These are phyloP conservation scores for Clonostachys rosea DNA, from an alignment of 2,329 filamentous ascomycete genomes.

Conservation along the genomic window DNA sequence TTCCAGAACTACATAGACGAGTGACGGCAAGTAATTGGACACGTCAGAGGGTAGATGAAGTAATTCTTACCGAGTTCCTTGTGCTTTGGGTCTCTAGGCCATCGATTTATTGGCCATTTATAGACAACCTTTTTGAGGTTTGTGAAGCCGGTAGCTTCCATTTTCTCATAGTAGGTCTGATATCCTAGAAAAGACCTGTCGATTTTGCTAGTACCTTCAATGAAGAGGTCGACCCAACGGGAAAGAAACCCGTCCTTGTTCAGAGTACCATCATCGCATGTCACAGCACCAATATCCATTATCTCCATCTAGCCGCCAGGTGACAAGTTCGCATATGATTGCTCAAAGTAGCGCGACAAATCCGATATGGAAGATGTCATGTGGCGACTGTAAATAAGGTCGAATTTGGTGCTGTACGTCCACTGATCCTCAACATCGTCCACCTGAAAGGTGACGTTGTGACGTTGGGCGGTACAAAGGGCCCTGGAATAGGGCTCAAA, in stretches of 20 bases:
- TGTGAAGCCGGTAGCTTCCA: constrained; percentile 10
- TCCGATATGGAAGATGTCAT: constrained; percentile 19
- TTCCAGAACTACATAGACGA: background rate
- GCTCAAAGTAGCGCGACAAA: constrained; percentile 15
- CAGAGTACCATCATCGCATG: constrained; percentile 13
- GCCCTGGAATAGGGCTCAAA: constrained; percentile 23
- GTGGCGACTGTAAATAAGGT: constrained; percentile 25
- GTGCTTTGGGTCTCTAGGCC: constrained; percentile 43
- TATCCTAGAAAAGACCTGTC: constrained; percentile 1
- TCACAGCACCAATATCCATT: constrained; percentile 42
- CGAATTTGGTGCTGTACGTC: constrained; percentile 21
- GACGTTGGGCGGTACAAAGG: constrained; percentile 34
- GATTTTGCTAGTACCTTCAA: constrained; percentile 10
- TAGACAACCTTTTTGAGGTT: constrained; percentile 7
- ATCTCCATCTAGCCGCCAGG: constrained; percentile 51
- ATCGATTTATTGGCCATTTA: constrained; percentile 41
- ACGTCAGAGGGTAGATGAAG: too few species aligned
- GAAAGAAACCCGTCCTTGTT: constrained; percentile 5
- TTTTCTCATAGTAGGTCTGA: too few species aligned
- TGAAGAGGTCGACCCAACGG: constrained; percentile 4
- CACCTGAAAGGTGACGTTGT: constrained; percentile 37
- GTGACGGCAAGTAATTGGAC: constrained; percentile 31
- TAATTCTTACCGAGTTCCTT: constrained; percentile 38
- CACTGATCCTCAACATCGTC: constrained; percentile 27
- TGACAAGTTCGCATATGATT: constrained; percentile 29